These are phyloP conservation scores for Sclerotinia spermophila DNA, from an alignment of 2,329 filamentous ascomycete species.

Conservation along the genomic window DNA sequence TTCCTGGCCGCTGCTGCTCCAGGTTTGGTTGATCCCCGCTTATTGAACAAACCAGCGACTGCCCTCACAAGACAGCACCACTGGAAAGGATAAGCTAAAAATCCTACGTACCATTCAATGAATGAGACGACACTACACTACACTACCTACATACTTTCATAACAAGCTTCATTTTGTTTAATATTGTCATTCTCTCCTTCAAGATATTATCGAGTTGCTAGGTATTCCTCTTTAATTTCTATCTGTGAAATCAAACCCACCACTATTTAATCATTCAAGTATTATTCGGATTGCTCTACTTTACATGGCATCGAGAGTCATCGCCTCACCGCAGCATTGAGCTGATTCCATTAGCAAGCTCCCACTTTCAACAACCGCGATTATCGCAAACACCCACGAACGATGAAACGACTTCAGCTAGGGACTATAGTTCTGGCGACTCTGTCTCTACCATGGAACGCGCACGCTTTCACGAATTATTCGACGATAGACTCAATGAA, in stretches of 20 bases:
- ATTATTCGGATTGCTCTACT: background rate
- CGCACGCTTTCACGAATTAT: slow-evolving; percentile 50
- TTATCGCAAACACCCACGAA: background rate
- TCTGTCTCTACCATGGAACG: slow-evolving; percentile 43
- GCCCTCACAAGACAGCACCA: background rate
- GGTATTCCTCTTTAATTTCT: background rate
- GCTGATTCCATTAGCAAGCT: slow-evolving; percentile 17
- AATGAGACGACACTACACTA: background rate
- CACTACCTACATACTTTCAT: too few relatives aligned
- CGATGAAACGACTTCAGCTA: slow-evolving; percentile 31
- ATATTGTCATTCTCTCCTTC: background rate
- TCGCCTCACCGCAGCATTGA: slow-evolving; percentile 16
- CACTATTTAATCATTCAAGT: background rate
- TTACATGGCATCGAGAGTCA: slow-evolving; percentile 16
- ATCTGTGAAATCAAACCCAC: slow-evolving; percentile 2
- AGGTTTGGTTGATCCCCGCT: slow-evolving; percentile 8
- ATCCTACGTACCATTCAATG: too few relatives aligned
- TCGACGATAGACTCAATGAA: slow-evolving; percentile 58
- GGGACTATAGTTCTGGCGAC: slow-evolving; percentile 30
- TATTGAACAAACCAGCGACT: background rate
- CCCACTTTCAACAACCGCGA: slow-evolving; percentile 20
- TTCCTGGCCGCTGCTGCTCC: background rate
- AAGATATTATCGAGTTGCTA: background rate
- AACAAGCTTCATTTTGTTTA: slow-evolving; percentile 1
- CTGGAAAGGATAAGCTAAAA: background rate